Conservation (phyloP, 2,329 filamentous ascomycete species). For the Mollisia scopiformis region DNA sequence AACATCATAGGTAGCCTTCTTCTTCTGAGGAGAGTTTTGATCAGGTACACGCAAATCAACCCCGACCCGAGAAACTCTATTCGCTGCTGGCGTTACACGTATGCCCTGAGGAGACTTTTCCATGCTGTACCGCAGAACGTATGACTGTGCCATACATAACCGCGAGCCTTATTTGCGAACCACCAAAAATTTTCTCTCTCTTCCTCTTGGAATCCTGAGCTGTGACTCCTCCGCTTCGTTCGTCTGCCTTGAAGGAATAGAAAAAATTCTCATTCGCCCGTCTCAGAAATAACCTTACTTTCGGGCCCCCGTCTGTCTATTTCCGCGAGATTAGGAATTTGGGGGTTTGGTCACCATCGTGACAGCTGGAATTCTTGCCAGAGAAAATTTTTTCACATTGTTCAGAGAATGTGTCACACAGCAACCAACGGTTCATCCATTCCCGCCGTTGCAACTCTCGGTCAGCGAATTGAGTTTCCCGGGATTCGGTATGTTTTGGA, state of each 20-base stretch:
- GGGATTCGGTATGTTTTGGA: background rate
- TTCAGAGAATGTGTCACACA: background rate
- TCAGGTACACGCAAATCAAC: too few species aligned
- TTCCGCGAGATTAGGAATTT: too few species aligned
- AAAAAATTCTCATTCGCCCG: conserved; percentile 3
- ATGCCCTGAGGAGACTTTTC: too few species aligned
- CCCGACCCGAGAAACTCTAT: too few species aligned
- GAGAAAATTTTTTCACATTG: background rate
- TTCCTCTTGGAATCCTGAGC: too few species aligned
- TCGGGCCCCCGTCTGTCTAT: too few species aligned
- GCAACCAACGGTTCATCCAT: background rate
- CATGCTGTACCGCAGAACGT: background rate
- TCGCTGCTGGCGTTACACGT: conserved; percentile 1
- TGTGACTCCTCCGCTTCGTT: too few species aligned
- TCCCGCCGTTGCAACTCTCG: background rate
- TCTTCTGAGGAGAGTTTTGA: too few species aligned
- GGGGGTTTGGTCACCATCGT: background rate
- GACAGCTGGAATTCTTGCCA: background rate
- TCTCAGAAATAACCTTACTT: too few species aligned
- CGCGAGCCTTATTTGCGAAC: background rate
- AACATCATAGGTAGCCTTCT: background rate
- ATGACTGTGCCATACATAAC: background rate
- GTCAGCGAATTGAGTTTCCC: background rate
- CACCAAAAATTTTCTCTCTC: background rate
- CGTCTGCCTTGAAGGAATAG: background rate